Evolutionary conservation across 1,139 yeast genomes (phyloP).

Genomic region (Suhomyces panamericanus): DNA sequence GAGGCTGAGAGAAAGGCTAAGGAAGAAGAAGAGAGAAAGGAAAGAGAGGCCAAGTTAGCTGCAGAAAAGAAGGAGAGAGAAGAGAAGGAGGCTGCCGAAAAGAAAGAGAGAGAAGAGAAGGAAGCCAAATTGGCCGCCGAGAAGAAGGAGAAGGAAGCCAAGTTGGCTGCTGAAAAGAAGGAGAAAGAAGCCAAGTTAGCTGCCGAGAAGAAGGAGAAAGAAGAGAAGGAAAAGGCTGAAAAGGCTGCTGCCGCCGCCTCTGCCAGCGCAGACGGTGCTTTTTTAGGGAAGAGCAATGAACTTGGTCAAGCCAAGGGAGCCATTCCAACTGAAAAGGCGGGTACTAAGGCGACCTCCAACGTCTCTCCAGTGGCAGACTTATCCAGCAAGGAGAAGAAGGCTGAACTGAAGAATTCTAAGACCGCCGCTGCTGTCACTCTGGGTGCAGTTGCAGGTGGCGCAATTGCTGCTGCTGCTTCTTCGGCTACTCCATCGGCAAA

Average conservation of each 20-base stretch:
- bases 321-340: constrained; percentile 13
- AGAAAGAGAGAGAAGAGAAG: constrained; percentile 15
- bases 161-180: constrained; percentile 10
- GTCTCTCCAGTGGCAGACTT: constrained; percentile 9
- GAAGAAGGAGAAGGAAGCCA: constrained; percentile 18
- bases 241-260: constrained; percentile 4
- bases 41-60: constrained; percentile 20
- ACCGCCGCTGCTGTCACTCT: constrained; percentile 13
- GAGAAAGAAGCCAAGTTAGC: constrained; percentile 12
- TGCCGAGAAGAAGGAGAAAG: constrained; percentile 16
- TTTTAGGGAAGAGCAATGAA: constrained; percentile 18
- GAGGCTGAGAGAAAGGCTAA: constrained; percentile 27
- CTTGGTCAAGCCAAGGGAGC: constrained; percentile 24
- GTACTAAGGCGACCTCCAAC: not conserved
- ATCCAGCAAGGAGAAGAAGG: constrained; percentile 6
- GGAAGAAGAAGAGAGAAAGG: constrained; percentile 11
- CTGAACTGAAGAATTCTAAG: constrained; percentile 11
- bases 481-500: not conserved
- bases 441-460: constrained; percentile 15
- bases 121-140: constrained; percentile 17
- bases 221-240: constrained; percentile 23
- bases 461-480: constrained; percentile 10
- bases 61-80: constrained; percentile 28
- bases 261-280: constrained; percentile 3
- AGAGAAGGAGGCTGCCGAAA: constrained; percentile 3